Base-by-base conservation (phyloP, 768 basidiomycete genomes). In the Rhodosporidiobolus sp. region DNA sequence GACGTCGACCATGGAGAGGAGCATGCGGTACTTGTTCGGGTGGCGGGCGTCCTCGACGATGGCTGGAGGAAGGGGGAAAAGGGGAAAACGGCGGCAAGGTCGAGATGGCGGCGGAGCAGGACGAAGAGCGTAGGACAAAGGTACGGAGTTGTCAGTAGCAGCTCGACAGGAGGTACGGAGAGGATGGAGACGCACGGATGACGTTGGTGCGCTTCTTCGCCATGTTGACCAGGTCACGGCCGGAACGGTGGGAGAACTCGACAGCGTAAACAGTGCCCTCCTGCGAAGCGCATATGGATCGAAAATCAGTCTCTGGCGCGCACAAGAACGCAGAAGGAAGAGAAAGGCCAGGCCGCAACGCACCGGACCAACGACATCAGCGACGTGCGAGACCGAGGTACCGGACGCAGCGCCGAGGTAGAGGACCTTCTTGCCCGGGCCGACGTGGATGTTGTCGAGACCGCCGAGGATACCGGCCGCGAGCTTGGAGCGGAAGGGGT, bases 171-270 rank as follows among this genome's bases (percentile, higher is more conserved):
- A 0, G 2, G 5, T 4, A 14, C 28, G 26, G 11, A 32, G 26
- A 22, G 19, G 4, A n/a, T 11, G 60, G 48, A 57, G 45, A 85
- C 90, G 69, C 83, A 95, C 93, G 96, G 79, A 98, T 95, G 76
- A 98, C 93, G 82, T 98, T 99, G 76, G 96, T 98, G 70, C 96
- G 87, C 84, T 96, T 97, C 84, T 98, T 97, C 46, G 96, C 95
- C 96, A 98, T 99, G 83, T 90, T 91, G 77, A 99, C 96, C 73
- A 98, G 83, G 83, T 99, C 96, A 82, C 96, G 91, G 48, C 96
- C 96, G 65, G 94, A 95, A 78, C 96, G 88, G 77, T 89, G 86
- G 4, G 96, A 98, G 84, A 99, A 98, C 82, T 99, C 96, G 45
- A 99, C 96, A 28, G 96, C 96, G 81, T 99, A 98, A 16, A 98